These are phyloP conservation scores for Cladophialophora immunda DNA, from an alignment of 2,329 filamentous ascomycete genomes.

Conservation along the genomic window DNA sequence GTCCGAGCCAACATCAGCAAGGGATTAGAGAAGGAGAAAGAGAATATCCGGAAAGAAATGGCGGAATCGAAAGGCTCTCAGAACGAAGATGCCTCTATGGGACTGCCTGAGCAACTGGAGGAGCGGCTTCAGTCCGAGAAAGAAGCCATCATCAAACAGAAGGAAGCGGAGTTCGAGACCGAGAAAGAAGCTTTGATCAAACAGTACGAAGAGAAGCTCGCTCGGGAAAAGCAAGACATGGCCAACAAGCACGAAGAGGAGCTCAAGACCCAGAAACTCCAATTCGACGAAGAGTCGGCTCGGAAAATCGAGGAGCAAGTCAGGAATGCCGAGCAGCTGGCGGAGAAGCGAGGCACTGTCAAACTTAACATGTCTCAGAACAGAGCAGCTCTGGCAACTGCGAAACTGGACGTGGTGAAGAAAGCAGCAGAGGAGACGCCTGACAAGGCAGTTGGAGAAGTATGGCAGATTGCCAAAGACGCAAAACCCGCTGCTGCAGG, in stretches of 20 bases:
- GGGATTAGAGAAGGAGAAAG: slow-evolving; percentile 46
- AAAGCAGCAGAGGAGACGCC: slow-evolving; percentile 87
- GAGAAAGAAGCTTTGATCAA: slow-evolving; percentile 49
- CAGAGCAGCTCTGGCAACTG: slow-evolving; percentile 68
- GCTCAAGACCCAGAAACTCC: slow-evolving; percentile 69
- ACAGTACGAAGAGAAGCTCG: slow-evolving; percentile 50
- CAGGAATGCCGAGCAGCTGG: slow-evolving; percentile 61
- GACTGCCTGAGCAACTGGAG: slow-evolving; percentile 32
- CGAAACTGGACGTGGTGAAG: slow-evolving; percentile 80
- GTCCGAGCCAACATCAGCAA: slow-evolving; percentile 66
- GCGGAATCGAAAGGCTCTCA: slow-evolving; percentile 34
- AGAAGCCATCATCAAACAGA: slow-evolving; percentile 45
- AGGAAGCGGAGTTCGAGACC: slow-evolving; percentile 52
- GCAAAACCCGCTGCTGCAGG: slow-evolving; percentile 61
- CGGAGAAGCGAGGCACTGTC: slow-evolving; percentile 76
- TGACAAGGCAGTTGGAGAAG: slow-evolving; percentile 80
- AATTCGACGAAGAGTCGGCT: slow-evolving; percentile 52
- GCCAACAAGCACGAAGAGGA: slow-evolving; percentile 63
- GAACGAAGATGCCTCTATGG: slow-evolving; percentile 15
- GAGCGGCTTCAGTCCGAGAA: slow-evolving; percentile 35
- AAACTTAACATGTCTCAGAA: slow-evolving; percentile 83
- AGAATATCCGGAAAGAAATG: slow-evolving; percentile 47
- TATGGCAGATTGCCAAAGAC: slow-evolving; percentile 81
- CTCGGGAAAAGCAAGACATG: slow-evolving; percentile 51
- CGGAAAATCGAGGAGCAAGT: slow-evolving; percentile 61